Conservation (phyloP, 106 monocot genomes). For the Posidonia australis region DNA sequence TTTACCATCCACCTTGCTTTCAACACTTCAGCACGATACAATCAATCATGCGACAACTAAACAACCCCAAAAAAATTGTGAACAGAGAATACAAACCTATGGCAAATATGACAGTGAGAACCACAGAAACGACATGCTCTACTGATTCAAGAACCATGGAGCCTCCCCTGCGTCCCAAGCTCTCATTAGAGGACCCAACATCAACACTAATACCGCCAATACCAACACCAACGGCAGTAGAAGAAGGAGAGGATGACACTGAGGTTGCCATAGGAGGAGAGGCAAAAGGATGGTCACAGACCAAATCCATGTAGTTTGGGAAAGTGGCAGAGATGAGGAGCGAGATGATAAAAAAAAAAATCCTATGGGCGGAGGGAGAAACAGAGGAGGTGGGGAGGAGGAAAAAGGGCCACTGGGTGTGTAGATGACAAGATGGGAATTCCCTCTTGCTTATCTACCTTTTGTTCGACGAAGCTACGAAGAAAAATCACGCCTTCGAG, state of each 20-base stretch:
- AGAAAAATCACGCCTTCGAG: neutral
- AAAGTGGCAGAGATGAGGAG: too few species aligned
- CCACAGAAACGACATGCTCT: neutral
- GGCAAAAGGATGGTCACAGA: neutral
- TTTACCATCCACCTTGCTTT: neutral
- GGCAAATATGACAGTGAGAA: slow-evolving; percentile 5
- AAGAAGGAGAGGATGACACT: neutral
- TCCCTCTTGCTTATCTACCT: neutral
- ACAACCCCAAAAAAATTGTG: too few species aligned
- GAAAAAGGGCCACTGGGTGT: neutral
- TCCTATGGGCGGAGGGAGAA: slow-evolving; percentile 1
- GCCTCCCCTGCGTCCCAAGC: too few species aligned
- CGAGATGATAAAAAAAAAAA: neutral
- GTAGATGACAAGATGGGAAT: neutral
- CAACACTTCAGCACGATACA: neutral
- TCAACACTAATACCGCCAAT: neutral
- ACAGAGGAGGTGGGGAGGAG: neutral
- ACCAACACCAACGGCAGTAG: neutral
- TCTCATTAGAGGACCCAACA: neutral
- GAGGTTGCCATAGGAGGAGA: neutral
- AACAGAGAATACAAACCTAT: neutral
- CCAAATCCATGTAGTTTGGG: neutral
- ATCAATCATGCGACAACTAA: too few species aligned
- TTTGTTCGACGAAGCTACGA: too few species aligned
- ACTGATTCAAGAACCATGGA: neutral